Percentiles rank a stretch among this genome's conserved stretches.
These are phyloP conservation scores for Rhododendron ovatum DNA, from an alignment of 148 eudicot genomes.

Conservation along the genomic window DNA sequence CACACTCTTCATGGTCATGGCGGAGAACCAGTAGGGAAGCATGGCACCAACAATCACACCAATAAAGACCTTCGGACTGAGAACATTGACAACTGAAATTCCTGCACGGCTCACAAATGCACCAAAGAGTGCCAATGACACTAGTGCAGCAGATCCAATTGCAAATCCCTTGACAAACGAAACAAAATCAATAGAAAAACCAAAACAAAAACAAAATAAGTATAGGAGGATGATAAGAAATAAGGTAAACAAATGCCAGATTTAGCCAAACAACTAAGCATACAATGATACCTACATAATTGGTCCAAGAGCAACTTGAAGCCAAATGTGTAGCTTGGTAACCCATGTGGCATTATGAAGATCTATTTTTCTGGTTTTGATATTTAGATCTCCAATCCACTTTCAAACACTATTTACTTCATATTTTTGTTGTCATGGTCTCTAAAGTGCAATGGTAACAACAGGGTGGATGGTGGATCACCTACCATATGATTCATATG, in stretches of 20 bases:
- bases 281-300: background rate
- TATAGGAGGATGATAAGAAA: background rate
- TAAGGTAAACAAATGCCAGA: background rate
- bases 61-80: slow-evolving; percentile 49
- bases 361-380: background rate
- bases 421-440: background rate
- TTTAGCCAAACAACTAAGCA: background rate
- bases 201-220: background rate
- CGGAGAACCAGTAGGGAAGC: slow-evolving; percentile 54
- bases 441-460: background rate
- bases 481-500: too few relatives aligned
- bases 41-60: slow-evolving; percentile 54
- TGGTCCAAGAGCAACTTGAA: background rate
- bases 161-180: slow-evolving; percentile 40
- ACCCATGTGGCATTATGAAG: background rate
- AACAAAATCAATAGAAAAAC: background rate
- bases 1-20: slow-evolving; percentile 56
- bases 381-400: background rate
- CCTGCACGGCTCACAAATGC: slow-evolving; percentile 49
- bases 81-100: slow-evolving; percentile 39
- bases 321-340: background rate
- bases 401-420: background rate
- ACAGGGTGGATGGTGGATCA: background rate
- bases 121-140: slow-evolving; percentile 48
- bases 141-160: slow-evolving; percentile 58